phyloP scores from a whole-genome alignment of 345 rosid genomes.

The Aegle marmelos region DNA sequence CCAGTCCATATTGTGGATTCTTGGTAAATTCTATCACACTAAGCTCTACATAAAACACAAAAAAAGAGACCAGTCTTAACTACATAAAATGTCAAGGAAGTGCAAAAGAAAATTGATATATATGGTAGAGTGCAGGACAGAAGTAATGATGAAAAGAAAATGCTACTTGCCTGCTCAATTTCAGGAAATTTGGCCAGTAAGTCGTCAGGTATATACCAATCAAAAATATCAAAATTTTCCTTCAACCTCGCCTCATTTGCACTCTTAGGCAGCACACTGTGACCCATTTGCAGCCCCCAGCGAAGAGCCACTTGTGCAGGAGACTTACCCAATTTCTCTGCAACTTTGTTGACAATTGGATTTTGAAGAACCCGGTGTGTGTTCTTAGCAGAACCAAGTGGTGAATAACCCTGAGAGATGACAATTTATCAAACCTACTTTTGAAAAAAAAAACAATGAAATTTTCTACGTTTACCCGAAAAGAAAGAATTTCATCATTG shows the following conservation, averaged over 20 bases:
- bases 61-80: neutral
- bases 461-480: neutral
- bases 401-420: constrained; percentile 39
- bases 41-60: neutral
- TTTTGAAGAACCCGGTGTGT: constrained; percentile 31
- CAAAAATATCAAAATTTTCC: constrained; percentile 32
- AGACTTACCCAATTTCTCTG: constrained; percentile 35
- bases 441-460: neutral
- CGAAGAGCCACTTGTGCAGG: constrained; percentile 50
- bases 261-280: constrained; percentile 48
- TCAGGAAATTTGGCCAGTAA: constrained; percentile 29
- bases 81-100: neutral
- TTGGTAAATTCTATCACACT: neutral
- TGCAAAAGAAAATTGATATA: neutral
- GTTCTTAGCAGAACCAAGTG: constrained; percentile 32
- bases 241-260: constrained; percentile 37
- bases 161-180: constrained; percentile 43
- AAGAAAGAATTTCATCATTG: neutral
- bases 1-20: neutral
- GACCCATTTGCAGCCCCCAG: constrained; percentile 54
- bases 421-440: neutral
- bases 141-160: neutral
- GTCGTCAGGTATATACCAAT: constrained; percentile 28
- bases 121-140: neutral
- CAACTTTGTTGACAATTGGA: constrained; percentile 29